phyloP scores from a whole-genome alignment of 2,329 filamentous ascomycete species.

The Aureobasidium subglaciale region DNA sequence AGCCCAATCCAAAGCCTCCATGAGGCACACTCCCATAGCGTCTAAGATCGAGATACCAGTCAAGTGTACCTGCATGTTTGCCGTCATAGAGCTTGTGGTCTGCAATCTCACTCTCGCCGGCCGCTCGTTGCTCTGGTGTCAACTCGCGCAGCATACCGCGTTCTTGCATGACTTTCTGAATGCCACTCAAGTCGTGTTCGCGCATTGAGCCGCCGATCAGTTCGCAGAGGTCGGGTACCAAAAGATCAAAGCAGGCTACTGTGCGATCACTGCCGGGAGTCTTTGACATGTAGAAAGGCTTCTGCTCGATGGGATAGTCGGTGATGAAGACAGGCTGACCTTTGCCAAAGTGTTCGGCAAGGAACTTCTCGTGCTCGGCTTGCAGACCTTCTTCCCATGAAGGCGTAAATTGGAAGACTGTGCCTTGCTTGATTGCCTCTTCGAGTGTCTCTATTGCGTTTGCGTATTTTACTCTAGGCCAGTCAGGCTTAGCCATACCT shows the following conservation, averaged over 20 bases:
- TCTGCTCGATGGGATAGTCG: slow-evolving; percentile 79
- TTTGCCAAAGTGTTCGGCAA: slow-evolving; percentile 61
- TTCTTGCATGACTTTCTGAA: slow-evolving; percentile 63
- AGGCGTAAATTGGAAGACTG: slow-evolving; percentile 60
- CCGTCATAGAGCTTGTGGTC: slow-evolving; percentile 14
- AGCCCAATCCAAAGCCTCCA: slow-evolving; percentile 84
- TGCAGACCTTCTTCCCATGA: slow-evolving; percentile 69
- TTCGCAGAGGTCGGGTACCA: slow-evolving; percentile 80
- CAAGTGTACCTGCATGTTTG: slow-evolving; percentile 38
- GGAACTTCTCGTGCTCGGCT: slow-evolving; percentile 85
- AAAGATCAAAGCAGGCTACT: slow-evolving; percentile 83
- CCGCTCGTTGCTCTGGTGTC: not conserved
- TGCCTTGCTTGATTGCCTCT: slow-evolving; percentile 34
- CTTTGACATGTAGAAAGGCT: slow-evolving; percentile 84
- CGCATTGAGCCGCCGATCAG: slow-evolving; percentile 84
- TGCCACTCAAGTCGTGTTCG: slow-evolving; percentile 64
- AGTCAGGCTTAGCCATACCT: slow-evolving; percentile 62
- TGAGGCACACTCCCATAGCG: slow-evolving; percentile 88
- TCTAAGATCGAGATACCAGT: slow-evolving; percentile 84
- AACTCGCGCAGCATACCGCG: slow-evolving; percentile 48
- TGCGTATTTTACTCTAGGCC: slow-evolving; percentile 78
- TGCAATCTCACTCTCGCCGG: slow-evolving; percentile 10
- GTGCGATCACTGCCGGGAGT: slow-evolving; percentile 44
- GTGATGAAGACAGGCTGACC: slow-evolving; percentile 79
- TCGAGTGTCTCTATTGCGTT: slow-evolving; percentile 66